Percentiles rank a stretch among this genome's conserved stretches.
Conservation (phyloP, 306 rosid genomes). For the Cyamopsis tetragonoloba region DNA sequence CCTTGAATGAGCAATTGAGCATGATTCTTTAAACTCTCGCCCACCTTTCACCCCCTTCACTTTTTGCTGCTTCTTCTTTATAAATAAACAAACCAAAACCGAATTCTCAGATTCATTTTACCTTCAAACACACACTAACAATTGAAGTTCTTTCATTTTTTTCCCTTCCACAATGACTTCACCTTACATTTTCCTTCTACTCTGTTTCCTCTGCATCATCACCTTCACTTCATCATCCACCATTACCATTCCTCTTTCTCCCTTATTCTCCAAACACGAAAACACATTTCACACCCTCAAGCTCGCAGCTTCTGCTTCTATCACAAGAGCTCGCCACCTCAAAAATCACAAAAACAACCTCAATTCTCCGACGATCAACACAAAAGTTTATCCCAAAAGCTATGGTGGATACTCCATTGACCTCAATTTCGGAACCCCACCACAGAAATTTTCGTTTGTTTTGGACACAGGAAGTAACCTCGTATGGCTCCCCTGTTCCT, state of each 20-base stretch:
- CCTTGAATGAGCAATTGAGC: conserved; percentile 27
- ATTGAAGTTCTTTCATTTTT: not conserved
- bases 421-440: conserved; percentile 69
- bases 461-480: conserved; percentile 80
- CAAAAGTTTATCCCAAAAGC: conserved; percentile 42
- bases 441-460: conserved; percentile 49
- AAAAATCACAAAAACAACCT: conserved; percentile 29
- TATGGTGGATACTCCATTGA: conserved; percentile 66
- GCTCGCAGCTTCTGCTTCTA: conserved; percentile 43
- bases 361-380: conserved; percentile 17
- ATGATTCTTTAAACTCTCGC: conserved; percentile 11
- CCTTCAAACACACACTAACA: not conserved
- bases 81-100: not conserved
- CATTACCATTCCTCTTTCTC: conserved; percentile 43
- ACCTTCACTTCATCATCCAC: conserved; percentile 36
- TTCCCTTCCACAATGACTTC: conserved; percentile 5
- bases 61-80: not conserved
- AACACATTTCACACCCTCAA: conserved; percentile 47
- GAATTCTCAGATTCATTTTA: too few relatives aligned
- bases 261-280: conserved; percentile 26
- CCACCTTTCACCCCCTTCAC: not conserved
- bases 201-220: conserved; percentile 30
- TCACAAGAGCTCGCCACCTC: conserved; percentile 59
- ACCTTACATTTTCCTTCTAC: conserved; percentile 11
- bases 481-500: conserved; percentile 78